Evolutionary conservation across 2,329 filamentous ascomycete species (phyloP).

Genomic region (Arthroderma sp.): DNA sequence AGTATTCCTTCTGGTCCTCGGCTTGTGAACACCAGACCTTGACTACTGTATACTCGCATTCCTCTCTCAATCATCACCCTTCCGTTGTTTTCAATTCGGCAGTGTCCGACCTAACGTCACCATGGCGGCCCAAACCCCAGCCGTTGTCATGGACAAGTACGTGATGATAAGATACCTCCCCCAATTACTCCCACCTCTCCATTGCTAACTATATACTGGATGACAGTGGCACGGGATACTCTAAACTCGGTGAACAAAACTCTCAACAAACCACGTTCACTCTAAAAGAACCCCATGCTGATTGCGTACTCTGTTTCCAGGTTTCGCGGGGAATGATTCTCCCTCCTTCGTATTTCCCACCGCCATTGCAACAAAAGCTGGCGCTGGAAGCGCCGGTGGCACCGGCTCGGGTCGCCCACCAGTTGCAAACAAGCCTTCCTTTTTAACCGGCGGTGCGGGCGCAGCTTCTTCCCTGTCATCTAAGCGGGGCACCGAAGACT

Average conservation of each 20-base stretch:
- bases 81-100: too few species aligned
- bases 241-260: slow-evolving; percentile 70
- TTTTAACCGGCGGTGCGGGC: slow-evolving; percentile 80
- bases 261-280: neutral
- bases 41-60: too few species aligned
- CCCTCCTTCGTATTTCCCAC: slow-evolving; percentile 99
- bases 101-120: slow-evolving; percentile 10
- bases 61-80: too few species aligned
- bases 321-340: slow-evolving; percentile 97
- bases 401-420: slow-evolving; percentile 79
- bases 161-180: slow-evolving; percentile 27
- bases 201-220: slow-evolving; percentile 26
- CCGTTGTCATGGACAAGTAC: slow-evolving; percentile 99
- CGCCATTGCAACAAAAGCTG: slow-evolving; percentile 88
- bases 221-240: slow-evolving; percentile 92
- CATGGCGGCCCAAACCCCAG: slow-evolving; percentile 97
- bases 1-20: too few species aligned
- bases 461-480: slow-evolving; percentile 67
- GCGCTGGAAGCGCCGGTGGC: slow-evolving; percentile 52
- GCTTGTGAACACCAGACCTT: too few species aligned
- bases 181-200: slow-evolving; percentile 11
- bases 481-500: slow-evolving; percentile 91
- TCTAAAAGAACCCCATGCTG: too few species aligned
- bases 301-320: slow-evolving; percentile 32
- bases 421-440: slow-evolving; percentile 89